phyloP scores from a whole-genome alignment of 768 basidiomycete genomes.

The Russula vinacea region DNA sequence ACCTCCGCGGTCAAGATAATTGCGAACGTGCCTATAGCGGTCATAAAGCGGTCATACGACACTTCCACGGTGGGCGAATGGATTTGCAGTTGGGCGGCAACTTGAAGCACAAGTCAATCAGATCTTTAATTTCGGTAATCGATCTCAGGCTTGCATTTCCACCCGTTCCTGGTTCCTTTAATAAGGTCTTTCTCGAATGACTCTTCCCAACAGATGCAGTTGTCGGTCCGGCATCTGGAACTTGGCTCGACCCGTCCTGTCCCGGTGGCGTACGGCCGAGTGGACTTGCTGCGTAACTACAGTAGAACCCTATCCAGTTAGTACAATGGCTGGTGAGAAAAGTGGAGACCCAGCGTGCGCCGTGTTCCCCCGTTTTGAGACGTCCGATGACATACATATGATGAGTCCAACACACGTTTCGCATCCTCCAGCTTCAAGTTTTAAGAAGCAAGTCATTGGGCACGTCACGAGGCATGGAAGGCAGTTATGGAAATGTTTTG shows the following conservation, averaged over 20 bases:
- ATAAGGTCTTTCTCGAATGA: background rate
- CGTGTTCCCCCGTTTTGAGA: slow-evolving; percentile 1
- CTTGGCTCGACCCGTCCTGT: background rate
- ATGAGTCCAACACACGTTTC: background rate
- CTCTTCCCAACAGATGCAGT: background rate
- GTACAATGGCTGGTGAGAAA: background rate
- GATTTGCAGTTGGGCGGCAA: slow-evolving; percentile 2
- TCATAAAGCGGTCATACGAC: background rate
- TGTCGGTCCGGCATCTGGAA: slow-evolving; percentile 6
- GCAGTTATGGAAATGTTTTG: background rate
- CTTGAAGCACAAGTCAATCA: background rate
- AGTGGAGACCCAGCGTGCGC: background rate
- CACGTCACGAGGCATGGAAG: slow-evolving; percentile 1
- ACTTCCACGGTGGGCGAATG: no score
- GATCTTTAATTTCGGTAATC: slow-evolving; percentile 16
- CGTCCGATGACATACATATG: slow-evolving; percentile 9
- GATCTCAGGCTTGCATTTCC: slow-evolving; percentile 2
- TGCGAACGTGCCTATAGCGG: background rate
- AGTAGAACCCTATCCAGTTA: background rate
- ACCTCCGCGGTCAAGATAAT: slow-evolving; percentile 2
- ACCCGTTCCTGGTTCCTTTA: slow-evolving; percentile 18
- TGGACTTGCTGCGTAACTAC: background rate
- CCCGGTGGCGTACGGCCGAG: background rate
- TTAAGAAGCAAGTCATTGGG: background rate
- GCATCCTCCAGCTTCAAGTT: slow-evolving; percentile 1